Percentiles rank a stretch among this genome's conserved stretches.
phyloP scores from a whole-genome alignment of 176 grass and related monocot species.

The Leersia perrieri region DNA sequence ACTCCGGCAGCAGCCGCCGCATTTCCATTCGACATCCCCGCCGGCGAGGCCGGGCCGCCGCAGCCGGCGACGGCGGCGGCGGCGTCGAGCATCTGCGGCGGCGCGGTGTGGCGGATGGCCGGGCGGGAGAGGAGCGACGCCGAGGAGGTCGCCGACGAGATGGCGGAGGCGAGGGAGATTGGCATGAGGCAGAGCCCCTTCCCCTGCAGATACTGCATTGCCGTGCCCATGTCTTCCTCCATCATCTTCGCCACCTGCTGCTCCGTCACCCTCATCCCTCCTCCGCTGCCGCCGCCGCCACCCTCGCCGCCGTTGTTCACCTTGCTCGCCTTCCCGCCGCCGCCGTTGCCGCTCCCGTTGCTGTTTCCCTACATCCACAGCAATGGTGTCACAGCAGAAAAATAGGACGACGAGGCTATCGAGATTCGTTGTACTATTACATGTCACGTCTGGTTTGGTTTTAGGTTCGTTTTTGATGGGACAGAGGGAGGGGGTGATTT shows the following conservation, averaged over 20 bases:
- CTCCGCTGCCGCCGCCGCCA: not conserved
- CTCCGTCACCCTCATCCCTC: slow-evolving; percentile 64
- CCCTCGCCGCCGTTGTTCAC: slow-evolving; percentile 1
- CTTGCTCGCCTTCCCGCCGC: too few relatives aligned
- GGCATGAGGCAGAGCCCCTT: slow-evolving; percentile 99
- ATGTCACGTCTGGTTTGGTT: too few relatives aligned
- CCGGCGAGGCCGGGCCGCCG: not conserved
- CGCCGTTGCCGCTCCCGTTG: slow-evolving; percentile 15
- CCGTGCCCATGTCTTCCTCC: slow-evolving; percentile 98
- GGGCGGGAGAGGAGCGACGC: slow-evolving; percentile 50
- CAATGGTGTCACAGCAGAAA: not conserved
- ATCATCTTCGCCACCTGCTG: slow-evolving; percentile 93
- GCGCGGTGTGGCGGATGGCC: not conserved
- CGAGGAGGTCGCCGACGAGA: slow-evolving; percentile 70
- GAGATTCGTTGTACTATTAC: too few relatives aligned
- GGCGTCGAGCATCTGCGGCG: not conserved
- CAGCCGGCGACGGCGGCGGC: too few relatives aligned
- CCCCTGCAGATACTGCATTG: slow-evolving; percentile 97
- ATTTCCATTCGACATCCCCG: not conserved
- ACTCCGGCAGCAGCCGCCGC: not conserved
- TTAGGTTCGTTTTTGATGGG: too few relatives aligned
- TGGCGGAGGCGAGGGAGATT: slow-evolving; percentile 94
- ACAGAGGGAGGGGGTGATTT: not conserved
- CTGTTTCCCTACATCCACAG: slow-evolving; percentile 30
- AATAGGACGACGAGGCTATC: too few relatives aligned